These are phyloP conservation scores for Podila epicladia DNA, from an alignment of 192 early-diverging fungal species.

Conservation along the genomic window DNA sequence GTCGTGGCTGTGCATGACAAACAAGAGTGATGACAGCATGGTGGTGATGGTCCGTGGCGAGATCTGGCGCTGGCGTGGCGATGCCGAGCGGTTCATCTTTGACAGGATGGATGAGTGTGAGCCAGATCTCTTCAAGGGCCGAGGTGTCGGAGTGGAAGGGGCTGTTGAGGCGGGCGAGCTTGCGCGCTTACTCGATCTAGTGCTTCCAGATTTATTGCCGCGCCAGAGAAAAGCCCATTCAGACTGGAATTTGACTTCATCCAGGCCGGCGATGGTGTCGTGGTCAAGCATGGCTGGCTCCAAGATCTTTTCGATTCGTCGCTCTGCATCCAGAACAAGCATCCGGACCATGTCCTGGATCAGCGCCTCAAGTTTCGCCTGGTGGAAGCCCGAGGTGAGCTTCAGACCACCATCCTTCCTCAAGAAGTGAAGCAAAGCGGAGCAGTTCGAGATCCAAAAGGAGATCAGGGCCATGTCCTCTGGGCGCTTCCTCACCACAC, in stretches of 20 bases:
- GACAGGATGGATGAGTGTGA: constrained; percentile 18
- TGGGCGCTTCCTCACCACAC: constrained; percentile 50
- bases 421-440: constrained; percentile 83
- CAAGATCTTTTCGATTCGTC: constrained; percentile 70
- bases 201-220: constrained; percentile 41
- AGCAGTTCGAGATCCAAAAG: constrained; percentile 89
- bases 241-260: constrained; percentile 62
- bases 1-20: constrained; percentile 72
- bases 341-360: constrained; percentile 73
- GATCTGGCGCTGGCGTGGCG: constrained; percentile 30
- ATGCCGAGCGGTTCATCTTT: constrained; percentile 12
- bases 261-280: constrained; percentile 74
- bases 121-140: neutral
- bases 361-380: constrained; percentile 79
- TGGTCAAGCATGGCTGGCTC: constrained; percentile 73
- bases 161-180: constrained; percentile 3
- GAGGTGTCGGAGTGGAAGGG: neutral
- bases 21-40: constrained; percentile 72
- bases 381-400: constrained; percentile 69
- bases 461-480: constrained; percentile 68
- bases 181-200: constrained; percentile 23
- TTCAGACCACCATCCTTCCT: constrained; percentile 85
- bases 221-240: constrained; percentile 58
- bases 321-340: constrained; percentile 68
- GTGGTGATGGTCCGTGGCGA: constrained; percentile 78